phyloP scores from a whole-genome alignment of 179 eudicot genomes.

The Silene coronaria region DNA sequence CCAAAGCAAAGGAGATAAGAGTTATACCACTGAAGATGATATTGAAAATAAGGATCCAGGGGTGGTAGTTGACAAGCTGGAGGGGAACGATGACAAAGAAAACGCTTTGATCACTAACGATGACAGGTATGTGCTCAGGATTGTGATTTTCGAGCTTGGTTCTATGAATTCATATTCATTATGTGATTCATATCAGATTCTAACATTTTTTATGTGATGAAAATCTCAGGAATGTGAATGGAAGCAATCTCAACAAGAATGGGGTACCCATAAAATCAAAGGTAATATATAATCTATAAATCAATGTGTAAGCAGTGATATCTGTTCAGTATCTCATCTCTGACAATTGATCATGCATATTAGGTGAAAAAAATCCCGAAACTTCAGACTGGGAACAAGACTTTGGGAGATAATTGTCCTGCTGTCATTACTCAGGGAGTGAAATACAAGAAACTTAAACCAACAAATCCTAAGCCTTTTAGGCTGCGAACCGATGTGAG shows the following conservation, averaged over 20 bases:
- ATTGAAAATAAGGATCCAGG: slow-evolving; percentile 24
- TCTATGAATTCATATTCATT: neutral
- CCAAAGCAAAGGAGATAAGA: slow-evolving; percentile 15
- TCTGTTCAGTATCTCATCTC: slow-evolving; percentile 1
- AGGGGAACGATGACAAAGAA: slow-evolving; percentile 62
- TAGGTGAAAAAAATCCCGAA: slow-evolving; percentile 30
- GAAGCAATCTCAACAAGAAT: slow-evolving; percentile 17
- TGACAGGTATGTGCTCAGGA: slow-evolving; percentile 45
- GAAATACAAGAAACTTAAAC: slow-evolving; percentile 65
- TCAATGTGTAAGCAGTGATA: neutral
- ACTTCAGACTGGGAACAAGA: slow-evolving; percentile 29
- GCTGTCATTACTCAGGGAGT: slow-evolving; percentile 33
- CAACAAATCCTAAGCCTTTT: slow-evolving; percentile 79
- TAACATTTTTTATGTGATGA: neutral
- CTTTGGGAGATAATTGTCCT: slow-evolving; percentile 38
- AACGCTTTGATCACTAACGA: slow-evolving; percentile 44
- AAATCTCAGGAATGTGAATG: slow-evolving; percentile 26
- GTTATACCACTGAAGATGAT: slow-evolving; percentile 12
- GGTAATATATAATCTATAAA: slow-evolving; percentile 20
- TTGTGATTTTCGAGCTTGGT: neutral
- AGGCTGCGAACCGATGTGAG: slow-evolving; percentile 92
- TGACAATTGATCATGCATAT: slow-evolving; percentile 9
- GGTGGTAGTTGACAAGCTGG: slow-evolving; percentile 14
- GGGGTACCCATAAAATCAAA: slow-evolving; percentile 23
- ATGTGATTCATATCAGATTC: neutral